A percentile compares a stretch with the other conserved stretches of the same genome.
Conservation (phyloP, 176 grass and related monocot genomes). For the Oryza nivara region DNA sequence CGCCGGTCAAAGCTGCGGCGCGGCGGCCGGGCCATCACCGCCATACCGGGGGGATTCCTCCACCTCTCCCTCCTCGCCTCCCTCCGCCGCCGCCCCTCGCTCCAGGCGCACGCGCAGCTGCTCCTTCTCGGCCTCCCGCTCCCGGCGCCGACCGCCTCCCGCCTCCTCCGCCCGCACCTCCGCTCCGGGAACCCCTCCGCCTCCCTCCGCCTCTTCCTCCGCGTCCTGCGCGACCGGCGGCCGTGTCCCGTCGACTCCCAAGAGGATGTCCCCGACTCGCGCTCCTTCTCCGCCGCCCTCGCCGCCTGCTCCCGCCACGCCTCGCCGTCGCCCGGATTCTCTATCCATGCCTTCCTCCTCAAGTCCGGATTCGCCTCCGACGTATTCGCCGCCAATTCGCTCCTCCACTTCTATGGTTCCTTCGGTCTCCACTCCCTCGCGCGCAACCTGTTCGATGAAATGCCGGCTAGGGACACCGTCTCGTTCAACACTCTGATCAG, state of each 20-base stretch:
- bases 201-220: constrained; percentile 46
- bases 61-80: constrained; percentile 50
- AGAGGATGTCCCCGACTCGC: constrained; percentile 27
- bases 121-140: constrained; percentile 56
- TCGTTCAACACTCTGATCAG: constrained; percentile 53
- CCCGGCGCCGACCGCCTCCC: constrained; percentile 39
- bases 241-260: not conserved
- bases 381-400: constrained; percentile 47
- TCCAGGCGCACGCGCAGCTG: constrained; percentile 56
- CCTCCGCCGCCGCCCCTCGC: constrained; percentile 41
- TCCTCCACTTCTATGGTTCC: constrained; percentile 51
- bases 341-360: constrained; percentile 55
- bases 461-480: constrained; percentile 10
- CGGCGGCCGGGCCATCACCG: constrained; percentile 13
- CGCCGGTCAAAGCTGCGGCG: constrained; percentile 39
- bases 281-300: constrained; percentile 43
- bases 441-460: constrained; percentile 47
- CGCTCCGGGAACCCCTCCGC: constrained; percentile 42
- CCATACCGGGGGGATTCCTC: constrained; percentile 48
- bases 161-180: constrained; percentile 59
- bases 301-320: constrained; percentile 41
- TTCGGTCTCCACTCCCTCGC: constrained; percentile 27
- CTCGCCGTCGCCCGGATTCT: constrained; percentile 37
- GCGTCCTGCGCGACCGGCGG: constrained; percentile 15
- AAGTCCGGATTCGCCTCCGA: constrained; percentile 54